Base-by-base conservation (phyloP, 352 stramenopile species). In the Pythium rhizo-oryzae region DNA sequence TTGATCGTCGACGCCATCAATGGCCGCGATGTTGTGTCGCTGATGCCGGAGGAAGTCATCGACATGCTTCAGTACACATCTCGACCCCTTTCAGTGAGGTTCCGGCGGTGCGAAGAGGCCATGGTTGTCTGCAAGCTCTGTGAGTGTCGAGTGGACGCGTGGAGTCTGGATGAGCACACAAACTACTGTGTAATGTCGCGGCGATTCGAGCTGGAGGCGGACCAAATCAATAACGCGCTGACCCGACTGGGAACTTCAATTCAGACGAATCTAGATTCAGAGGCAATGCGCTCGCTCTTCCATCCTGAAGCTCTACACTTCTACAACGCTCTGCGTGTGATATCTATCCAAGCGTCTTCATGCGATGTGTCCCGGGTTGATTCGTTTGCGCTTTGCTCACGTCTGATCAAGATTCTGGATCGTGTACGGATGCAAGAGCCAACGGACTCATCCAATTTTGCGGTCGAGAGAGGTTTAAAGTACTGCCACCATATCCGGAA, bases 161-260 rank as follows among this genome's bases (percentile, higher is more conserved):
- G 65, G 33, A 74, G 62, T 16, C 65, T 96, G 61, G 78, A 92
- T 25, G 85, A 92, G 30, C 88, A 96, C 60, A 93, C 82, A 0
- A 87, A 92, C 25, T 94, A 80, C 46, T 96, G 88, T 37, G 81
- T 94, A 18, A 80, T 93, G 69, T 94, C 85, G 30, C 87, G 83
- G 56, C 71, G 84, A 2, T 79, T 93, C 43, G 88, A 94, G 61
- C 67, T 94, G 3, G 81, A 93, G 63, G 84, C 86, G 0, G 87
- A 93, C 52, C 76, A 90, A 25, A 89, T 96, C 59, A 94, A 96
- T 70, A 78, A 79, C 30, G 71, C 77, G 25, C 53, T 96, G 19
- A 64, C 71, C 37, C 85, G 85, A 11, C 63, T 94, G 25, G 80
- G 79, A 3, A 59, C 71, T 1, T 89, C 73, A 0, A 91, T 96